Evolutionary conservation across 768 basidiomycete genomes (phyloP).

Genomic region (Naganishia antarctica): DNA sequence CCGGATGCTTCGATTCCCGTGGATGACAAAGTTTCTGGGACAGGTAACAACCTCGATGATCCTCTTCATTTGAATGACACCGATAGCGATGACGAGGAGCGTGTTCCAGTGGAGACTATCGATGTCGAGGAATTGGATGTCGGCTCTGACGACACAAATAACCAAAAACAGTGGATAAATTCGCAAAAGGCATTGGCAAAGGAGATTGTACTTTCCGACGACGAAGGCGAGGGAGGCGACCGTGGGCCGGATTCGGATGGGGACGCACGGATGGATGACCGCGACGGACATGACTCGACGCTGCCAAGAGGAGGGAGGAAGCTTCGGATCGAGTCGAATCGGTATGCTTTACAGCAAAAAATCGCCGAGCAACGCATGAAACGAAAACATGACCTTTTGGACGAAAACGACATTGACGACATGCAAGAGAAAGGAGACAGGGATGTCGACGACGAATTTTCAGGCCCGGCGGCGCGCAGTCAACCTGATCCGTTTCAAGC

Average conservation of each 20-base stretch:
- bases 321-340: slow-evolving; percentile 21
- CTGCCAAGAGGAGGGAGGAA: not conserved
- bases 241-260: not conserved
- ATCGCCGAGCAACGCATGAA: slow-evolving; percentile 4
- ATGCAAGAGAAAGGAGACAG: slow-evolving; percentile 6
- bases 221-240: not conserved
- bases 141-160: not conserved
- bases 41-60: not conserved
- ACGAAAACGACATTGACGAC: not conserved
- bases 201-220: slow-evolving; percentile 23
- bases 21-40: no score
- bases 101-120: not conserved
- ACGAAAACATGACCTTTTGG: not conserved
- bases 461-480: not conserved
- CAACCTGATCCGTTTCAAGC: slow-evolving; percentile 19
- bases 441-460: not conserved
- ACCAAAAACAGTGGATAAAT: not conserved
- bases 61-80: not conserved
- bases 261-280: not conserved
- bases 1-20: not conserved
- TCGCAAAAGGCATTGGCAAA: slow-evolving; percentile 7
- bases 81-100: not conserved
- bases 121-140: not conserved
- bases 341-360: slow-evolving; percentile 12
- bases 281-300: not conserved